phyloP scores from a whole-genome alignment of 768 basidiomycete species.

The Tulasnella sp. region DNA sequence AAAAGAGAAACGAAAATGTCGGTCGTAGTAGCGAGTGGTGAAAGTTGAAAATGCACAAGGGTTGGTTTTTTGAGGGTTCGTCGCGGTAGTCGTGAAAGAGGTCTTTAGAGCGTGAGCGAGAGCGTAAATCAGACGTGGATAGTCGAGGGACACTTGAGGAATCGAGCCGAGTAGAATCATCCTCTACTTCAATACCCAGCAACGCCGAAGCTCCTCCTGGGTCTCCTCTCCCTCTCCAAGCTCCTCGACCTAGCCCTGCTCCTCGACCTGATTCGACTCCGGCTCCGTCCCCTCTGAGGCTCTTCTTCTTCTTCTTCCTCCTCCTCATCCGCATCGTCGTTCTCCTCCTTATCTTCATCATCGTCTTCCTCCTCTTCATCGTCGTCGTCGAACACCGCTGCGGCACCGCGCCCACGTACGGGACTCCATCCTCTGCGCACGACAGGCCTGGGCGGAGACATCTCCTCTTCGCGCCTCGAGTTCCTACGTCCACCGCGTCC shows the following conservation, averaged over 20 bases:
- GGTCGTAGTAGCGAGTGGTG: too few species aligned
- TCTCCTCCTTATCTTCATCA: background rate
- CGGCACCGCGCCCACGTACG: background rate
- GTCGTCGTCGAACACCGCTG: background rate
- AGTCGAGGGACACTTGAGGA: too few species aligned
- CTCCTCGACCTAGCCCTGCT: constrained; percentile 21
- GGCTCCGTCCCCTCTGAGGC: constrained; percentile 17
- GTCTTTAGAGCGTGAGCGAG: too few species aligned
- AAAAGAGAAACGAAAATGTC: too few species aligned
- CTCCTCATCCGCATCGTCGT: constrained; percentile 10
- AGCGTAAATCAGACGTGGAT: too few species aligned
- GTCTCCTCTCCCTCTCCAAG: constrained; percentile 15
- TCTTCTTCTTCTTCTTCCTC: constrained; percentile 15
- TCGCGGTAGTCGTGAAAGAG: too few species aligned
- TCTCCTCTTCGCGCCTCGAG: constrained; percentile 1
- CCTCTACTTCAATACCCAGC: too few species aligned
- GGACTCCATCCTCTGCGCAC: constrained; percentile 15
- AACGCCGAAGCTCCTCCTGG: background rate
- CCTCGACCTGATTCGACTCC: constrained; percentile 15
- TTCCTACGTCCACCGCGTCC: background rate
- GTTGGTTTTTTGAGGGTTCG: too few species aligned
- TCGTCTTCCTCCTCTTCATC: constrained; percentile 20
- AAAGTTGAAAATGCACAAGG: too few species aligned
- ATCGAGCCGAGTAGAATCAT: too few species aligned
- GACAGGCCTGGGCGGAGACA: background rate